Evolutionary conservation across 2,329 filamentous ascomycete genomes (phyloP).

Genomic region (Fonsecaea pugnacius): DNA sequence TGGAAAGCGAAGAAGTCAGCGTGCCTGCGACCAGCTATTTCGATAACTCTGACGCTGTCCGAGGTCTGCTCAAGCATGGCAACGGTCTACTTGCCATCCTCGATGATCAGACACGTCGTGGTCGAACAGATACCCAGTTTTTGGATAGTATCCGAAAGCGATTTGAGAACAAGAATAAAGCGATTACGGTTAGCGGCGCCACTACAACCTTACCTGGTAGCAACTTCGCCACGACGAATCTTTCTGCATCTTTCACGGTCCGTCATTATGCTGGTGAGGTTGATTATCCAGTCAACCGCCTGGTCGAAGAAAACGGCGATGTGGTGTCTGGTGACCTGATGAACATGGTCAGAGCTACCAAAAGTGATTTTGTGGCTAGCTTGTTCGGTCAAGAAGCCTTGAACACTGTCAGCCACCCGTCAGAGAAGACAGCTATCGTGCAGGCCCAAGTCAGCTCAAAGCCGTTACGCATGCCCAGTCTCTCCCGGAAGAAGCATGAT

Average conservation of each 20-base stretch:
- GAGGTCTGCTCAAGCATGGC: slow-evolving; percentile 85
- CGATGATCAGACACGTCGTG: slow-evolving; percentile 90
- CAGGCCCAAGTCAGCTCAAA: slow-evolving; percentile 97
- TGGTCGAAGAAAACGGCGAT: slow-evolving; percentile 95
- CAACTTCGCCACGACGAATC: slow-evolving; percentile 85
- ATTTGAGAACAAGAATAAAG: slow-evolving; percentile 91
- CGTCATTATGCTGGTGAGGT: slow-evolving; percentile 97
- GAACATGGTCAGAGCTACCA: slow-evolving; percentile 86
- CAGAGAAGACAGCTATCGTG: slow-evolving; percentile 87
- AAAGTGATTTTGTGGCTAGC: slow-evolving; percentile 83
- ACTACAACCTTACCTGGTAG: slow-evolving; percentile 80
- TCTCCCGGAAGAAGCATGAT: slow-evolving; percentile 77
- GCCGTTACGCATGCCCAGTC: slow-evolving; percentile 87
- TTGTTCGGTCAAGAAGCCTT: slow-evolving; percentile 96
- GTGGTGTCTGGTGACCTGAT: slow-evolving; percentile 94
- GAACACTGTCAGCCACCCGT: slow-evolving; percentile 89
- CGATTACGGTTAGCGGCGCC: slow-evolving; percentile 77
- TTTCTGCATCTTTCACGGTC: slow-evolving; percentile 80
- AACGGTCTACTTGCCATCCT: slow-evolving; percentile 93
- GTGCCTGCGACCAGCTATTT: slow-evolving; percentile 95
- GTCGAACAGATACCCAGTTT: slow-evolving; percentile 85
- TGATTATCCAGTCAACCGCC: slow-evolving; percentile 83
- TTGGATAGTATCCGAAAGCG: slow-evolving; percentile 88
- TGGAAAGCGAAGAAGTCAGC: slow-evolving; percentile 90
- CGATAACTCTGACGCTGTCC: slow-evolving; percentile 93